Conservation (phyloP, 1,284 basidiomycete genomes). For the Moesziomyces sp. region DNA sequence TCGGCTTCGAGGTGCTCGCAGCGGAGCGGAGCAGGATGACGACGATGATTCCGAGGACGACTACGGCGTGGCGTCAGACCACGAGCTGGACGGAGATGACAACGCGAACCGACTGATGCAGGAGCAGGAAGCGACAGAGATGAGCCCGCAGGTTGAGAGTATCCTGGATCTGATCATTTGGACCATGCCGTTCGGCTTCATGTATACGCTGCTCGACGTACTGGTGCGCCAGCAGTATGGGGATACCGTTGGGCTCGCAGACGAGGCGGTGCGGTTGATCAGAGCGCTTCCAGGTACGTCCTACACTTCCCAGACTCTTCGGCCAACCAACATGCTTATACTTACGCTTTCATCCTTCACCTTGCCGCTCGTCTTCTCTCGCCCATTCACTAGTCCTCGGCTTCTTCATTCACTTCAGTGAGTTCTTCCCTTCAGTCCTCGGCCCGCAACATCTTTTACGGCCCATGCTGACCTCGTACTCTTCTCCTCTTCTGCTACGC, state of each 20-base stretch:
- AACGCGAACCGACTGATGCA: slow-evolving; percentile 45
- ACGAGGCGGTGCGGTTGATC: slow-evolving; percentile 41
- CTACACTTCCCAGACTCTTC: neutral
- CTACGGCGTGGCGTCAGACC: slow-evolving; percentile 36
- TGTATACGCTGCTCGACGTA: slow-evolving; percentile 62
- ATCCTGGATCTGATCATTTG: slow-evolving; percentile 60
- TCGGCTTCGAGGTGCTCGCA: neutral
- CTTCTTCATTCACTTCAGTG: slow-evolving; percentile 54
- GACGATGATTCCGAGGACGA: slow-evolving; percentile 37
- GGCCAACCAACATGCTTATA: neutral
- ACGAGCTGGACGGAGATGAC: slow-evolving; percentile 38
- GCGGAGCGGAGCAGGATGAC: neutral
- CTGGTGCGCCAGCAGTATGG: slow-evolving; percentile 66
- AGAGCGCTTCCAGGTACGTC: slow-evolving; percentile 56
- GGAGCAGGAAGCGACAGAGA: slow-evolving; percentile 41
- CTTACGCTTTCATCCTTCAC: neutral
- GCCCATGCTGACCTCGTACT: no score
- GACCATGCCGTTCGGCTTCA: slow-evolving; percentile 64
- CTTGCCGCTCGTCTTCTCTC: slow-evolving; percentile 48
- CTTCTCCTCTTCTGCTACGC: no score
- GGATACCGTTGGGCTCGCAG: slow-evolving; percentile 40
- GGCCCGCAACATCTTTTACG: no score
- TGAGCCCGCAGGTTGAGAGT: slow-evolving; percentile 45
- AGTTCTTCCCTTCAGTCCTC: no score
- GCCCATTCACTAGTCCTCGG: slow-evolving; percentile 30